A percentile compares a stretch with the other conserved stretches of the same genome.
These are phyloP conservation scores for Myriosclerotinia scirpicola DNA, from an alignment of 2,329 filamentous ascomycete species.

Conservation along the genomic window DNA sequence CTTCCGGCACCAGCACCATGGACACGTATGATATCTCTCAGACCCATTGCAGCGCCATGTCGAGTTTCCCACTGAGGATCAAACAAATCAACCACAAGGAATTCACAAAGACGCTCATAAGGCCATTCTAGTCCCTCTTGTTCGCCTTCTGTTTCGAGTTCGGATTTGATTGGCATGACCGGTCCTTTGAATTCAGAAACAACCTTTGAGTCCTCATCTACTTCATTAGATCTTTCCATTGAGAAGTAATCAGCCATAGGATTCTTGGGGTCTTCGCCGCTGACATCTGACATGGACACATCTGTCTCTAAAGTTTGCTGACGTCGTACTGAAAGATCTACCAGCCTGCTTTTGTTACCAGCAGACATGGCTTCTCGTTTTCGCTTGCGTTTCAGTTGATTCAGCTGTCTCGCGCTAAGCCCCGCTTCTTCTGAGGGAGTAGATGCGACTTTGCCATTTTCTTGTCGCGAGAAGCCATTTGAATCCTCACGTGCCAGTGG, in stretches of 20 bases:
- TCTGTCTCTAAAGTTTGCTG: constrained; percentile 34
- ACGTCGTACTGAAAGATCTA: constrained; percentile 74
- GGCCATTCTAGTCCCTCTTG: constrained; percentile 87
- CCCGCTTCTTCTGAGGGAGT: constrained; percentile 60
- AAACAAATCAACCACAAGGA: constrained; percentile 90
- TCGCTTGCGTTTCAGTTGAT: constrained; percentile 89
- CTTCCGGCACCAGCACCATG: constrained; percentile 89
- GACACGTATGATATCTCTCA: constrained; percentile 87
- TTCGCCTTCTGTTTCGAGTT: constrained; percentile 75
- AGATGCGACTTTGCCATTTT: constrained; percentile 33
- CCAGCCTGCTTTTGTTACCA: constrained; percentile 84
- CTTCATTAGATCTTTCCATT: constrained; percentile 72
- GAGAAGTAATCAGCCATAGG: constrained; percentile 84
- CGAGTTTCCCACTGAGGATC: constrained; percentile 93
- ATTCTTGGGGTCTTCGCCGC: constrained; percentile 61
- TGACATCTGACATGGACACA: constrained; percentile 54
- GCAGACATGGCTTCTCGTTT: constrained; percentile 88
- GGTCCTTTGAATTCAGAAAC: constrained; percentile 94
- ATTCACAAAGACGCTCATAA: constrained; percentile 89
- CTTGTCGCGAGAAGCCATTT: constrained; percentile 45
- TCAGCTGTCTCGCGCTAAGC: constrained; percentile 89
- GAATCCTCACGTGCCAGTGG: constrained; percentile 26
- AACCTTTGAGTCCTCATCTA: constrained; percentile 88
- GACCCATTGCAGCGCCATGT: constrained; percentile 92
- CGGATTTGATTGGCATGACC: constrained; percentile 76